Percentiles rank a stretch among this genome's conserved stretches.
These are phyloP conservation scores for Solanum raphanifolium DNA, from an alignment of 257 asterid genomes.

Conservation along the genomic window DNA sequence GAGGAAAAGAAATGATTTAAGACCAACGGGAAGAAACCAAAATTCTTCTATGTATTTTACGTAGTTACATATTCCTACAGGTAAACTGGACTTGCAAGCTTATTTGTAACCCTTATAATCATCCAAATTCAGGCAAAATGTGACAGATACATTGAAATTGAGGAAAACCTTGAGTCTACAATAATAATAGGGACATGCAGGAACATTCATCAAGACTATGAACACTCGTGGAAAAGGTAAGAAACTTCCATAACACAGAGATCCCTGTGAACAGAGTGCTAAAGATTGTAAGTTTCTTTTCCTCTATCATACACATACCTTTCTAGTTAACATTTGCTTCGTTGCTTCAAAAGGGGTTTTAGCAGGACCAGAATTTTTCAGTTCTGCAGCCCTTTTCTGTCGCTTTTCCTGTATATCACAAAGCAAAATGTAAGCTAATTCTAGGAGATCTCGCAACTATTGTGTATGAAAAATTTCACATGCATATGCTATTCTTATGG, in stretches of 20 bases:
- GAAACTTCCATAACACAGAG: not conserved
- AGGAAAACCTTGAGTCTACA: not conserved
- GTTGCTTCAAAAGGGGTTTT: constrained; percentile 57
- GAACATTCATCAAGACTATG: not conserved
- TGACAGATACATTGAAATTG: not conserved
- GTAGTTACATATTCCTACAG: not conserved
- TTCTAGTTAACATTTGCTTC: constrained; percentile 33
- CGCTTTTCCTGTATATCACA: constrained; percentile 39
- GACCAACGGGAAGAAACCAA: not conserved
- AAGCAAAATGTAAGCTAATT: not conserved
- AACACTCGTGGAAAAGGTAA: not conserved
- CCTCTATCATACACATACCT: constrained; percentile 30
- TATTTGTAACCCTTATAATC: not conserved
- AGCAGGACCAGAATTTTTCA: constrained; percentile 41
- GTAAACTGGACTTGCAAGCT: not conserved
- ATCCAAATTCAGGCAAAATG: not conserved
- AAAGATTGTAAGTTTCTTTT: not conserved
- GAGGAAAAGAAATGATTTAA: not conserved
- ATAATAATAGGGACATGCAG: not conserved
- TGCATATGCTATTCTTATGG: not conserved
- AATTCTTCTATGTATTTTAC: not conserved
- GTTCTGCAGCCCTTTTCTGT: constrained; percentile 62
- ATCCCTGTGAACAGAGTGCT: not conserved
- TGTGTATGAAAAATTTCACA: not conserved
- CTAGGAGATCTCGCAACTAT: not conserved